Base-by-base conservation (phyloP, 2,329 filamentous ascomycete genomes). In the Cadophora sp. region DNA sequence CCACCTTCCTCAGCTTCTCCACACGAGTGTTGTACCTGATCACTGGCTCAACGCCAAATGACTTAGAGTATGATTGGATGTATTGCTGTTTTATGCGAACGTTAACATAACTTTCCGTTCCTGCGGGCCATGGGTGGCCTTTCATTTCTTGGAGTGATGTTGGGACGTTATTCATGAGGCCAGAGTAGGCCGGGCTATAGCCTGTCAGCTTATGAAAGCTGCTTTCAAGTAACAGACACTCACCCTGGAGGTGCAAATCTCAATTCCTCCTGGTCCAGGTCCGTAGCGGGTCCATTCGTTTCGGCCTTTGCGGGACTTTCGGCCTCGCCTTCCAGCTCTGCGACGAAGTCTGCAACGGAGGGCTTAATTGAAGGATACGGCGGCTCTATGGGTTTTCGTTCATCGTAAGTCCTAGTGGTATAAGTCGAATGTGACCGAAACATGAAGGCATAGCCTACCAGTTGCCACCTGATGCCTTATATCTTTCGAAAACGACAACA, bases 401-500 rank as follows among this genome's bases (percentile, higher is more conserved):
- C 71, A 68, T 74, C 73, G 19, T 72, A 80, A 11, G 65, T 56
- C 74, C 73, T 74, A 26, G 1, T 27, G 14, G 37, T 43, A 9
- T 65, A 5, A 66, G 40, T 24, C 24, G 31, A 12, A 37, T 24
- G n/a, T 16, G 19, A 48, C 3, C 16, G 37, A 11, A 58, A 27
- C 1, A 16, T 4, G 16, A 6, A 16, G 9, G 4, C 22, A 37
- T 55, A n/a, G 64, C 65, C 37, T 26, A 74, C 86, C 87, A 89
- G 31, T 87, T 81, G 16, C 87, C 86, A 1, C 87, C 86, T n/a
- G 82, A 80, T 19, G 79, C 81, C 64, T 79, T 78, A 4, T 81
- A 83, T 64, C 87, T 79, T 69, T 89, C 86, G 70, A 85, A 88
- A 0, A 89, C 81, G 0, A 81, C 83, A 1, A 87, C 83, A 9